These are phyloP conservation scores for Cercospora sp. DNA, from an alignment of 2,329 filamentous ascomycete species.

Conservation along the genomic window DNA sequence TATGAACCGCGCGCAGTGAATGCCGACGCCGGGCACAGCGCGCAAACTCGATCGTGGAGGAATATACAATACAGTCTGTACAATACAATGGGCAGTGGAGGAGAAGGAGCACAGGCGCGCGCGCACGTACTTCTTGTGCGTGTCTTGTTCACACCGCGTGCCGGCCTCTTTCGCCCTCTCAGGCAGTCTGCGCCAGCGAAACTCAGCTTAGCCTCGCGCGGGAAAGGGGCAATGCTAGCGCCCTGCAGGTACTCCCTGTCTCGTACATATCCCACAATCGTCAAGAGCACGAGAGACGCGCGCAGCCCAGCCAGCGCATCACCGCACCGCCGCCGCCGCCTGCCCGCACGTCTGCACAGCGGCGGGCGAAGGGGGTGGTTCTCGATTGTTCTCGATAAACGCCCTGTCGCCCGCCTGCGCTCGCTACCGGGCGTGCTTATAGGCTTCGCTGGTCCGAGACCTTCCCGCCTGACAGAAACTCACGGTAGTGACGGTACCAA, in stretches of 20 bases:
- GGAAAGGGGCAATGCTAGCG: neutral
- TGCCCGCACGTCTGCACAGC: neutral
- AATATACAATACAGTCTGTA: neutral
- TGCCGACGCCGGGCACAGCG: neutral
- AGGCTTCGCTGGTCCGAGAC: neutral
- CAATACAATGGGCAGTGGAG: neutral
- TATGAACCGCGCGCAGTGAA: neutral
- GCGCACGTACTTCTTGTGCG: neutral
- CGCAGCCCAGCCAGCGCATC: neutral
- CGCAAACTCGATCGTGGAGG: neutral
- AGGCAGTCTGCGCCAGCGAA: neutral
- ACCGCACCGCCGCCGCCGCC: neutral
- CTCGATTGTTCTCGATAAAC: neutral
- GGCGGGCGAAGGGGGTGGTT: neutral
- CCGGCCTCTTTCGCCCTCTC: neutral
- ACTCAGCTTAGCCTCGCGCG: neutral
- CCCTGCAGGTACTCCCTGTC: neutral
- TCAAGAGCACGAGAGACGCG: neutral
- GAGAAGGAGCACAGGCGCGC: neutral
- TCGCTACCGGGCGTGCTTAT: neutral
- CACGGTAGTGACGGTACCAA: neutral
- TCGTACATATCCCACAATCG: neutral
- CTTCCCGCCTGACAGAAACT: neutral
- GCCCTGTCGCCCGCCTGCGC: neutral
- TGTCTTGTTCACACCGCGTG: neutral